Conservation (phyloP, 75 land plant species). For the Gnetum montanum region DNA sequence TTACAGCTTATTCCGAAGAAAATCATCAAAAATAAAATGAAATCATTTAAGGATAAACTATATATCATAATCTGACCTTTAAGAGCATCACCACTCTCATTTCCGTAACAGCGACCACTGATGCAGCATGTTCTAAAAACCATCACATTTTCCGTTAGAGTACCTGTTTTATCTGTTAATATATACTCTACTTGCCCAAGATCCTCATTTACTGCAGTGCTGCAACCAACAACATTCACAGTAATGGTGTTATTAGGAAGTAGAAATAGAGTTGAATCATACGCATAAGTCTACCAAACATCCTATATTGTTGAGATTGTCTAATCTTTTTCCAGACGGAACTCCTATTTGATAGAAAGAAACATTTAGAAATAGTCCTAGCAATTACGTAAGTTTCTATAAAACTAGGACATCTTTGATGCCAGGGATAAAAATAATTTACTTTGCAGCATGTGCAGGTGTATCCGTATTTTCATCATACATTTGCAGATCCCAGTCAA, state of each 20-base stretch:
- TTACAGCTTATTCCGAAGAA: too few species aligned
- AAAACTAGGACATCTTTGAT: constrained; percentile 3
- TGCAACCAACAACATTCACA: constrained; percentile 36
- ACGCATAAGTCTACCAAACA: too few species aligned
- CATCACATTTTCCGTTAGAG: constrained; percentile 96
- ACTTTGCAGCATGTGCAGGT: constrained; percentile 95
- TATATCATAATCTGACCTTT: constrained; percentile 68
- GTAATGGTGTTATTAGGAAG: too few species aligned
- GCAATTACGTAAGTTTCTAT: too few species aligned
- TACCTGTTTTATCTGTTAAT: constrained; percentile 97
- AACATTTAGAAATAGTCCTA: too few species aligned
- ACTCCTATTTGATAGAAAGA: too few species aligned
- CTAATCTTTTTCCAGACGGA: too few species aligned
- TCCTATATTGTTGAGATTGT: too few species aligned
- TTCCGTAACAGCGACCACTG: constrained; percentile 70
- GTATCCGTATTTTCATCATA: constrained; percentile 70
- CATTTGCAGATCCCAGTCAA: constrained; percentile 98
- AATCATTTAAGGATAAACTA: too few species aligned
- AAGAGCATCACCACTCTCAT: constrained; percentile 74
- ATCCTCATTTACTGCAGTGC: constrained; percentile 97
- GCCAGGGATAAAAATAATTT: constrained; percentile 18
- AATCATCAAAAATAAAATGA: too few species aligned
- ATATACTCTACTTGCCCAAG: constrained; percentile 98
- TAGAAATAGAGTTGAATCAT: not conserved
- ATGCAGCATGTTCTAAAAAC: constrained; percentile 90